Evolutionary conservation across 257 asterid genomes (phyloP), one percentile per base, ranked within the genome.

Genomic region (Primulina huaijiensis): DNA sequence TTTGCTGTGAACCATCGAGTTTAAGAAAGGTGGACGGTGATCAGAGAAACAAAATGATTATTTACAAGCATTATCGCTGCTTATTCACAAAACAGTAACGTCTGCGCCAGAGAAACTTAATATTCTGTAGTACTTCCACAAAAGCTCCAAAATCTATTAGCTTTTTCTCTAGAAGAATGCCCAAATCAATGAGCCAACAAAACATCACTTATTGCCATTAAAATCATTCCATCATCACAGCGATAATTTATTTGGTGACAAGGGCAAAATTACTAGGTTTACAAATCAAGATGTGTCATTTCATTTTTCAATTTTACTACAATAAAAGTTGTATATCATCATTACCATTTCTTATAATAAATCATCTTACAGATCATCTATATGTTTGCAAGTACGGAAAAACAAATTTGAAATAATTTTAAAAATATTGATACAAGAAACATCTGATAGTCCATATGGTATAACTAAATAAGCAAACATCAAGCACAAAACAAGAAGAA

Each of bases 241-340:
- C 55, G 74, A 67, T 40, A 29, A 66, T 60, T 71, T 56, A 72
- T 38, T 68, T 62, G 66, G 75, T 19, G 62, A 62, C 31, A 52
- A 66, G 67, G 61, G 70, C 34, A 35, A 30, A 55, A n/a, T 17
- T 78, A 31, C 29, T 30, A 43, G 46, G 6, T 52, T 43, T 60
- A 35, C 63, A 69, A 55, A 38, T 72, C 62, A 43, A 56, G 69
- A 64, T 62, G 30, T 27, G 58, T 58, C 46, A 75, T 21, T 70
- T 75, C 46, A 37, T 8, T 37, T 37, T 37, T 9, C 1, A 8
- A 37, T 37, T 37, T 37, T 9, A 3, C 46, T 8, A 8, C 46
- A 37, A 37, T 37, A 12, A 37, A 37, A 37, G 46, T 37, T 37
- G 2, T 37, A 37, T 7, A 34, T 37, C 46, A 37, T 37, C 46